phyloP scores from a whole-genome alignment of 2,329 filamentous ascomycete genomes.

The Akanthomyces uredinophilus region DNA sequence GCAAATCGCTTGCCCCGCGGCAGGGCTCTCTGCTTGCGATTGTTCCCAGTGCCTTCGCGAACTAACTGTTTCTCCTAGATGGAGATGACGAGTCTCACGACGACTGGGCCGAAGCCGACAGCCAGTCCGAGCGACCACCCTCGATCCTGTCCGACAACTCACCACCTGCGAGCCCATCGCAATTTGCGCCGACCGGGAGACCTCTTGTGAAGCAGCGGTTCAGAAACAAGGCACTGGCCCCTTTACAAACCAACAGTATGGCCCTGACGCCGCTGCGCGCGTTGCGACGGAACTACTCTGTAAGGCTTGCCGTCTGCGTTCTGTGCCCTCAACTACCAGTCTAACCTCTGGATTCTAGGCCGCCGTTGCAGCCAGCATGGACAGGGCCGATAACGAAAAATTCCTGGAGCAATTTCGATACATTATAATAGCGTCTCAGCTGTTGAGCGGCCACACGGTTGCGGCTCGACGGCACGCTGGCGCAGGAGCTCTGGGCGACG shows the following conservation, averaged over 20 bases:
- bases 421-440: conserved; percentile 84
- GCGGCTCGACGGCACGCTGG: conserved; percentile 27
- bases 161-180: conserved; percentile 42
- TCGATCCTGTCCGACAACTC: conserved; percentile 38
- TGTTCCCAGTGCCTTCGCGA: neutral
- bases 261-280: conserved; percentile 36
- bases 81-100: conserved; percentile 40
- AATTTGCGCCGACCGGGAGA: conserved; percentile 53
- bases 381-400: conserved; percentile 71
- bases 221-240: conserved; percentile 41
- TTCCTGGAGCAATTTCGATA: conserved; percentile 94
- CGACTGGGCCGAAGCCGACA: conserved; percentile 42
- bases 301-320: conserved; percentile 29
- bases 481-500: conserved; percentile 17
- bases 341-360: conserved; percentile 39
- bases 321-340: neutral
- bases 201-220: conserved; percentile 51
- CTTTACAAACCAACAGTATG: conserved; percentile 33
- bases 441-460: conserved; percentile 67
- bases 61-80: conserved; percentile 29
- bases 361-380: conserved; percentile 66
- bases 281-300: conserved; percentile 47
- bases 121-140: conserved; percentile 28
- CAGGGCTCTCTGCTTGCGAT: neutral
- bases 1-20: neutral